Base-by-base conservation (phyloP, 129 eudicot species). In the Escallonia herrerae region DNA sequence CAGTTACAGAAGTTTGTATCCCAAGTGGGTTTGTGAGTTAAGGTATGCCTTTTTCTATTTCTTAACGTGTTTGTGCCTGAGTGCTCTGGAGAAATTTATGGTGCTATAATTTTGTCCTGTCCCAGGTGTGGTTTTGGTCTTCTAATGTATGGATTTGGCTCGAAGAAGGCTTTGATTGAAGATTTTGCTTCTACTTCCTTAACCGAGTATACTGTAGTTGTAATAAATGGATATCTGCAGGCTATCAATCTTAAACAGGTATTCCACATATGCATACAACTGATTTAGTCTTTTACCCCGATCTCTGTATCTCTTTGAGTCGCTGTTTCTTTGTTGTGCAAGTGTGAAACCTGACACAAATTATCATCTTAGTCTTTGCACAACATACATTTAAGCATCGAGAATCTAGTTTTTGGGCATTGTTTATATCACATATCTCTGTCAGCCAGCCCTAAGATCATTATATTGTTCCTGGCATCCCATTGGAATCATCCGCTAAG, bases 141-240 rank as follows among this genome's bases (percentile, higher is more conserved):
- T 64, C 76, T 89, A 75, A 83, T 94, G 83, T 94, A 94, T 47
- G 97, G 99, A 13, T 94, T 94, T 79, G 99, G 99, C 54, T 94
- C 97, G 11, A 94, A 94, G 80, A 94, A 89, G 77, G 80, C 60
- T 4, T 76, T 94, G 77, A 56, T 94, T n/a, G 97, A 94, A 79
- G 95, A 94, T 76, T 89, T 89, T 86, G 97, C 97, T 59, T 80
- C 97, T 64, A 81, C 86, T 15, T 74, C 95, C 15, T 84, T 94
- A 66, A 80, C 83, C 37, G 90, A 84, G 41, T 86, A 86, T 65
- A 69, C 78, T 56, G 97, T 94, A 53, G 70, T 89, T 61, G 95
- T 94, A 2, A 71, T 89, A 51, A 91, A 87, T 80, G 97, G 96
- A 40, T 91, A 91, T 78, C 96, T 87, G 65, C 96, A 87, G 48